phyloP scores from a whole-genome alignment of 306 rosid genomes.

The Luffa aegyptiaca region DNA sequence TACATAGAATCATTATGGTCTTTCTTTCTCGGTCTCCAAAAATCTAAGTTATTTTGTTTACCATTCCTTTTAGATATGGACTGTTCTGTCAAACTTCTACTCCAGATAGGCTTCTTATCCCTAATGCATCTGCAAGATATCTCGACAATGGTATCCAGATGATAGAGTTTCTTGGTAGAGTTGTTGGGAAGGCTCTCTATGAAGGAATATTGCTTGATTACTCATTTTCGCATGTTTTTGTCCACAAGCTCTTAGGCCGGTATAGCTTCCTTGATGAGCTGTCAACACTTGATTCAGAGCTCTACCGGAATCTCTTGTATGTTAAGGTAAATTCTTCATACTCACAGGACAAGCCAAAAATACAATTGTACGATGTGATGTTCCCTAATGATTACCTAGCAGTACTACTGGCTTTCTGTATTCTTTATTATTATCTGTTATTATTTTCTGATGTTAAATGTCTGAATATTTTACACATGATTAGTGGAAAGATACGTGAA shows the following conservation, averaged over 20 bases:
- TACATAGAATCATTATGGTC: background rate
- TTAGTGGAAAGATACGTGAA: background rate
- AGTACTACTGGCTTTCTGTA: background rate
- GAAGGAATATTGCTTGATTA: slow-evolving; percentile 96
- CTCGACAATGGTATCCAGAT: slow-evolving; percentile 86
- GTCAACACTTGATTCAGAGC: slow-evolving; percentile 93
- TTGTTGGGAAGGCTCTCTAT: slow-evolving; percentile 95
- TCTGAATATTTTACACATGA: background rate
- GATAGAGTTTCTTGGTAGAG: slow-evolving; percentile 97
- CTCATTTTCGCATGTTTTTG: slow-evolving; percentile 90
- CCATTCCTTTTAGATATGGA: slow-evolving; percentile 53
- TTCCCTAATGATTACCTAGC: background rate
- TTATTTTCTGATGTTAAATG: background rate
- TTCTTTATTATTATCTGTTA: background rate
- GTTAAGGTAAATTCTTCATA: slow-evolving; percentile 61
- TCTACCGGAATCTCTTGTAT: slow-evolving; percentile 84
- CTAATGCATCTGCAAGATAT: slow-evolving; percentile 73
- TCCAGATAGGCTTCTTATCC: slow-evolving; percentile 77
- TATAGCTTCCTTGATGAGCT: slow-evolving; percentile 94
- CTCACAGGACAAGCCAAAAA: background rate
- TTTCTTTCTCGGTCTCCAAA: background rate
- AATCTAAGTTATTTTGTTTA: background rate
- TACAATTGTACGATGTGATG: background rate
- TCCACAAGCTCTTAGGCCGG: slow-evolving; percentile 85
- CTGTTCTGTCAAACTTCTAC: slow-evolving; percentile 85